These are phyloP conservation scores for Carnegiea gigantea DNA, from an alignment of 179 eudicot genomes.

Conservation along the genomic window DNA sequence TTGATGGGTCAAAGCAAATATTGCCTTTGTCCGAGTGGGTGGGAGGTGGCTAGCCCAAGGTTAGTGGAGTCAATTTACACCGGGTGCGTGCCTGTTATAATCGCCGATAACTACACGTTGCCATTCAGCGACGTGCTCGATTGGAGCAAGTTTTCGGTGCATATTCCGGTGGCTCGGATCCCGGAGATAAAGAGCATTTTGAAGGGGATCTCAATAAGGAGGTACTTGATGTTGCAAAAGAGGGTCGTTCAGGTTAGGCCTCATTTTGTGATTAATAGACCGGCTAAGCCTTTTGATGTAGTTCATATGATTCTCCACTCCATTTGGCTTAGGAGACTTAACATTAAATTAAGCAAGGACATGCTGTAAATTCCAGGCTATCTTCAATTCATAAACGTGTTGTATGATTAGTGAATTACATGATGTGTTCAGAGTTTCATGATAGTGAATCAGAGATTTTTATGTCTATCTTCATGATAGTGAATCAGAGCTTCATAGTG, in stretches of 20 bases:
- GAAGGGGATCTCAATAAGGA: slow-evolving; percentile 34
- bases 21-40: slow-evolving; percentile 68
- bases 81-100: slow-evolving; percentile 55
- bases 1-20: slow-evolving; percentile 40
- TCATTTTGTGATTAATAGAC: slow-evolving; percentile 53
- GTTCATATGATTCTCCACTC: slow-evolving; percentile 61
- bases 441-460: background rate
- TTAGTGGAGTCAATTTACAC: slow-evolving; percentile 50
- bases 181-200: slow-evolving; percentile 48
- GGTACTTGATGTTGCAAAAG: slow-evolving; percentile 46
- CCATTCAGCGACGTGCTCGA: slow-evolving; percentile 64
- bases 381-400: background rate
- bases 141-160: slow-evolving; percentile 50
- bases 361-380: slow-evolving; percentile 8
- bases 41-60: slow-evolving; percentile 68
- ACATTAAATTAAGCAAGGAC: slow-evolving; percentile 26
- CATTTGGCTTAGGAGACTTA: slow-evolving; percentile 57
- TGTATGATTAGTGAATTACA: background rate
- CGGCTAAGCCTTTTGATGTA: slow-evolving; percentile 46
- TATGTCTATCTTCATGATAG: too few relatives aligned
- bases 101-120: slow-evolving; percentile 42
- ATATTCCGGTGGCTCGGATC: slow-evolving; percentile 34
- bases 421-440: background rate
- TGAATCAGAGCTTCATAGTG: too few relatives aligned
- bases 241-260: slow-evolving; percentile 48